Percentiles rank a stretch among this genome's conserved stretches.
Evolutionary conservation across 495 filamentous ascomycete genomes (phyloP).

Genomic region (Neurospora sp.): DNA sequence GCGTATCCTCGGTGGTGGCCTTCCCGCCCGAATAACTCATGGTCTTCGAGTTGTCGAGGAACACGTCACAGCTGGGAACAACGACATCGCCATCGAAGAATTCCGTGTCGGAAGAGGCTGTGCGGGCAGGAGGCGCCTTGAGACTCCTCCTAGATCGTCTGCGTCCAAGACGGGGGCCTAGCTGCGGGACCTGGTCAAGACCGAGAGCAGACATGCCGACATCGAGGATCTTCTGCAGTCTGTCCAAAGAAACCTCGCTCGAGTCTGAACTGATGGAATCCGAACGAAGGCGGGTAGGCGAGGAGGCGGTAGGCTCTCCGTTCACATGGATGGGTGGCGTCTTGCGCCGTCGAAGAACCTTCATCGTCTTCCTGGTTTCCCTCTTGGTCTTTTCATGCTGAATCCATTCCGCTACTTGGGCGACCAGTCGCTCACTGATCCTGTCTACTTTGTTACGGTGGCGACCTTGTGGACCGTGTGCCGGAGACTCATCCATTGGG

Average conservation of each 20-base stretch:
- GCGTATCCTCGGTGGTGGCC: constrained; percentile 38
- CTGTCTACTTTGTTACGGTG: constrained; percentile 30
- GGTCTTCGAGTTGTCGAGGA: constrained; percentile 82
- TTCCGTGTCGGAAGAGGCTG: constrained; percentile 70
- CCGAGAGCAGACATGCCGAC: constrained; percentile 43
- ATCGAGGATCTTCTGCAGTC: constrained; percentile 60
- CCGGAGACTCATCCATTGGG: constrained; percentile 20
- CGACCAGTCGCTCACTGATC: constrained; percentile 44
- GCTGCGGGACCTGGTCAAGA: constrained; percentile 24
- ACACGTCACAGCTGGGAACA: constrained; percentile 67
- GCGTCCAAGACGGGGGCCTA: constrained; percentile 21
- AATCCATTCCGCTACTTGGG: constrained; percentile 72
- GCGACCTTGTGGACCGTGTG: constrained; percentile 15
- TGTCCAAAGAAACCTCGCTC: constrained; percentile 52
- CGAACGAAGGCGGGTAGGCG: constrained; percentile 17
- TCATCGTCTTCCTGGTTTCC: constrained; percentile 38
- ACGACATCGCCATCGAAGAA: constrained; percentile 58
- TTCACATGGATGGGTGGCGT: constrained; percentile 11
- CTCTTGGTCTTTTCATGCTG: constrained; percentile 62
- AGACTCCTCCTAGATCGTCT: constrained; percentile 23
- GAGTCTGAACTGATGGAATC: constrained; percentile 44
- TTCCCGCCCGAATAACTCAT: constrained; percentile 59
- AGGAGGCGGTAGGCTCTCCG: background rate
- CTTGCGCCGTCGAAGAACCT: constrained; percentile 18
- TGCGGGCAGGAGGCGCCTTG: constrained; percentile 15